Evolutionary conservation across 257 asterid genomes (phyloP), one percentile per base, ranked within the genome.

Genomic region (Salvia rosmarinus): DNA sequence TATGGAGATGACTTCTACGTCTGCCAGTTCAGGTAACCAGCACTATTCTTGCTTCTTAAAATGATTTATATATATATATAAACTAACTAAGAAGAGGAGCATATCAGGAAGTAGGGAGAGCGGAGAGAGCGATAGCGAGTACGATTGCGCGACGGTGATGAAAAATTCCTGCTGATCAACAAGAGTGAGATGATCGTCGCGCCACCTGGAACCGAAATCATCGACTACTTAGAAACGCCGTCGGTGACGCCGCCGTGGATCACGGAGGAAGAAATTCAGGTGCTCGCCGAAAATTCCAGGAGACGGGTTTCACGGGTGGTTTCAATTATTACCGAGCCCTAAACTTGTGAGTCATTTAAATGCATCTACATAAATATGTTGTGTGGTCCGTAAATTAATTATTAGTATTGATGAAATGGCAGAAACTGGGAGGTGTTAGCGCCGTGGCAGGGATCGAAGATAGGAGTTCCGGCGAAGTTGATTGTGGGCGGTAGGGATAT

Each of bases 31-130:
- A 78, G 89, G 86, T 82, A 63, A 47, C 35, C 10, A 17, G 17
- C 3, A n/a, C n/a, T n/a, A n/a, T n/a, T n/a, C n/a, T n/a, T n/a
- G n/a, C n/a, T n/a, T n/a, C n/a, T n/a, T n/a, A n/a, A n/a, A n/a
- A n/a, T n/a, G n/a, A n/a, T n/a, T n/a, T n/a, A n/a, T n/a, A n/a
- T n/a, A n/a, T n/a, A n/a, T n/a, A n/a, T n/a, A n/a, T n/a, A n/a
- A n/a, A n/a, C n/a, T n/a, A n/a, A n/a, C n/a, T n/a, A n/a, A n/a
- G n/a, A n/a, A n/a, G n/a, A n/a, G n/a, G n/a, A n/a, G n/a, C n/a
- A n/a, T n/a, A n/a, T n/a, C 75, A 82, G 90, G 77, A 82, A 74
- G 77, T 86, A 17, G 87, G 87, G 63, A 78, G 87, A 68, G 87
- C 90, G 20, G 87, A 85, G 68, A 79, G 32, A 70, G 78, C 85